Conservation (phyloP, 2,329 filamentous ascomycete genomes). For the Fusarium torreyae region DNA sequence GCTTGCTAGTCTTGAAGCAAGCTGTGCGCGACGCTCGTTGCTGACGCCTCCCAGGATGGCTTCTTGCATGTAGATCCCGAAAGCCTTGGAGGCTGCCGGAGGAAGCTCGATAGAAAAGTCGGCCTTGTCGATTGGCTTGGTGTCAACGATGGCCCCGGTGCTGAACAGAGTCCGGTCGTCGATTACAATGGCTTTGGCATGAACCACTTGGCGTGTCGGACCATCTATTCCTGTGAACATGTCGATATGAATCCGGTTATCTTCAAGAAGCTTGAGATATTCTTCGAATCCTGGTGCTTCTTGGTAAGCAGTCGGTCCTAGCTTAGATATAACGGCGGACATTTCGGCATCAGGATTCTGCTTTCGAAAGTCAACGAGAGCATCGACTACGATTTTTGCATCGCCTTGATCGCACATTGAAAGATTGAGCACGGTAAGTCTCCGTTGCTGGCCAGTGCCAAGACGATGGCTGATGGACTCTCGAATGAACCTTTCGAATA, state of each 20-base stretch:
- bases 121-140: constrained; percentile 10
- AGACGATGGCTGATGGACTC: not conserved
- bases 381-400: constrained; percentile 9
- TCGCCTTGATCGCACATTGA: constrained; percentile 20
- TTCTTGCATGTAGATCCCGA: constrained; percentile 2
- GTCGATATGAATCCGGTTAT: not conserved
- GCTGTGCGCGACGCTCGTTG: not conserved
- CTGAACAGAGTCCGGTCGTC: not conserved
- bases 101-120: constrained; percentile 17
- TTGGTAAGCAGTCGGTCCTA: not conserved
- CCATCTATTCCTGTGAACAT: constrained; percentile 12
- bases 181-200: constrained; percentile 14
- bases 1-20: not conserved
- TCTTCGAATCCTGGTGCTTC: not conserved
- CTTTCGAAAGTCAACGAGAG: constrained; percentile 4
- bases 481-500: constrained; percentile 6
- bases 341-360: not conserved
- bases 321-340: constrained; percentile 5
- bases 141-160: constrained; percentile 8
- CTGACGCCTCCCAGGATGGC: not conserved
- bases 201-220: constrained; percentile 7
- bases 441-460: not conserved
- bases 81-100: not conserved
- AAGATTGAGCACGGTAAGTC: constrained; percentile 5
- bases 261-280: not conserved